phyloP scores from a whole-genome alignment of 805 yeast species.

The Barnettozyma sp. region DNA sequence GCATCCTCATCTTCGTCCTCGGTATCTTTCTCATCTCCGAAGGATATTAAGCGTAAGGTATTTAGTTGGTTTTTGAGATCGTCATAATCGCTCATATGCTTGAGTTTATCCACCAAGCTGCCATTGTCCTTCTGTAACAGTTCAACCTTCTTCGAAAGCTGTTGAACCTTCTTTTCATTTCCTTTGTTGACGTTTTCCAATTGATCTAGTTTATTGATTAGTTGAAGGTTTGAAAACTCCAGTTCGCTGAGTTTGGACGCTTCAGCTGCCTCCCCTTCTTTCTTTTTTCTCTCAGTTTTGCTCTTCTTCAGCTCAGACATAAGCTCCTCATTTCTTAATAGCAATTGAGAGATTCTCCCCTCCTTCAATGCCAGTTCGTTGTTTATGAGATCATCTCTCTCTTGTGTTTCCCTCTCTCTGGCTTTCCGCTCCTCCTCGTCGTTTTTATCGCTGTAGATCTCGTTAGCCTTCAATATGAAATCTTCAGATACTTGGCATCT shows the following conservation, averaged over 20 bases:
- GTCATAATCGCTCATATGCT: conserved; percentile 61
- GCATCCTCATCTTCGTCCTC: conserved; percentile 22
- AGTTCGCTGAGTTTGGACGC: conserved; percentile 43
- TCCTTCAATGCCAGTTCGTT: conserved; percentile 67
- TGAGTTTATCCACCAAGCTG: conserved; percentile 42
- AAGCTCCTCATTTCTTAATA: conserved; percentile 69
- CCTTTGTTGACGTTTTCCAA: conserved; percentile 28
- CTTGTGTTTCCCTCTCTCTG: conserved; percentile 40
- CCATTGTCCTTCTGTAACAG: conserved; percentile 41
- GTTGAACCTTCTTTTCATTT: conserved; percentile 11
- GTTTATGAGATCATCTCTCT: conserved; percentile 44
- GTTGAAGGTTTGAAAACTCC: conserved; percentile 62
- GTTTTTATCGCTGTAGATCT: not conserved
- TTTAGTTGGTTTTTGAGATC: conserved; percentile 72
- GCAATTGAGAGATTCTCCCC: conserved; percentile 62
- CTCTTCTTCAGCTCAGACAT: conserved; percentile 55
- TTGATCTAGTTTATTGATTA: conserved; percentile 52
- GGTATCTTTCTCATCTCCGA: conserved; percentile 51
- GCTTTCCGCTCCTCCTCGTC: conserved; percentile 38
- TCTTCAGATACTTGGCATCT: conserved; percentile 71
- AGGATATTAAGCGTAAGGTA: conserved; percentile 66
- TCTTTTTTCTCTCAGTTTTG: conserved; percentile 37
- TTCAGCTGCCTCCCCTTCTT: conserved; percentile 34
- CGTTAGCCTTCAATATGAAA: conserved; percentile 53
- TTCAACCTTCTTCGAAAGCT: conserved; percentile 30